Conservation (phyloP, 2,329 filamentous ascomycete species). For the Botryosphaeria agaves region DNA sequence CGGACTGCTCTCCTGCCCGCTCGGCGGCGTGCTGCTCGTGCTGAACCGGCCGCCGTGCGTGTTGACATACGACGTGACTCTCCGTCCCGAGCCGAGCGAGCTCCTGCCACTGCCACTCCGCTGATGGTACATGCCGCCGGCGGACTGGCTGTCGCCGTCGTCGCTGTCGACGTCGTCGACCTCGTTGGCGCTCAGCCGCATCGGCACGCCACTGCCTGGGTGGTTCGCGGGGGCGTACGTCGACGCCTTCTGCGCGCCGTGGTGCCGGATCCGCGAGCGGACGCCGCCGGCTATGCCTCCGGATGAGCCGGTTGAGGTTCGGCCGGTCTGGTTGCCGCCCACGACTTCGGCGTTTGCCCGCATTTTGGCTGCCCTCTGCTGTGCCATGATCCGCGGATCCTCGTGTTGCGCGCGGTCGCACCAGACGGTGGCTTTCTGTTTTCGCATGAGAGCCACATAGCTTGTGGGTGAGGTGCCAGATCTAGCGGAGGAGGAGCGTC, state of each 20-base stretch:
- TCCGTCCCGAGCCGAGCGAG: conserved; percentile 32
- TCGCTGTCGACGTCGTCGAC: conserved; percentile 78
- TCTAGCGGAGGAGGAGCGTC: conserved; percentile 66
- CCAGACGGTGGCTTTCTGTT: conserved; percentile 97
- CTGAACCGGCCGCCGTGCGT: conserved; percentile 29
- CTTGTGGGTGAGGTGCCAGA: conserved; percentile 47
- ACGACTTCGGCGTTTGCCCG: conserved; percentile 71
- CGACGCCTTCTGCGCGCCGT: conserved; percentile 61
- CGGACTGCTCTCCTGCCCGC: conserved; percentile 25
- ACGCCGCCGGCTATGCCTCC: conserved; percentile 32
- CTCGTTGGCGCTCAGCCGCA: conserved; percentile 87
- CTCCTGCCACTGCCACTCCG: conserved; percentile 59
- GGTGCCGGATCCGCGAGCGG: conserved; percentile 74
- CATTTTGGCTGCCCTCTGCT: conserved; percentile 75
- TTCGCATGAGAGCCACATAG: conserved; percentile 89
- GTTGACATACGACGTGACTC: conserved; percentile 19
- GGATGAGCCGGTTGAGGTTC: conserved; percentile 15
- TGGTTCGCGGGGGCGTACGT: conserved; percentile 66
- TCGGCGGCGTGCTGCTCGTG: conserved; percentile 36
- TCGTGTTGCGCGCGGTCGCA: conserved; percentile 88
- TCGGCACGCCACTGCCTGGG: conserved; percentile 65
- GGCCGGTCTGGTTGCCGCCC: conserved; percentile 31
- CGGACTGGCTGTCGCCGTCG: conserved; percentile 32
- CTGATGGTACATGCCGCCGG: conserved; percentile 36
- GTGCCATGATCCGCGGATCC: conserved; percentile 66